Evolutionary conservation across 2,329 filamentous ascomycete genomes (phyloP).

Genomic region (Juglanconis oblonga): DNA sequence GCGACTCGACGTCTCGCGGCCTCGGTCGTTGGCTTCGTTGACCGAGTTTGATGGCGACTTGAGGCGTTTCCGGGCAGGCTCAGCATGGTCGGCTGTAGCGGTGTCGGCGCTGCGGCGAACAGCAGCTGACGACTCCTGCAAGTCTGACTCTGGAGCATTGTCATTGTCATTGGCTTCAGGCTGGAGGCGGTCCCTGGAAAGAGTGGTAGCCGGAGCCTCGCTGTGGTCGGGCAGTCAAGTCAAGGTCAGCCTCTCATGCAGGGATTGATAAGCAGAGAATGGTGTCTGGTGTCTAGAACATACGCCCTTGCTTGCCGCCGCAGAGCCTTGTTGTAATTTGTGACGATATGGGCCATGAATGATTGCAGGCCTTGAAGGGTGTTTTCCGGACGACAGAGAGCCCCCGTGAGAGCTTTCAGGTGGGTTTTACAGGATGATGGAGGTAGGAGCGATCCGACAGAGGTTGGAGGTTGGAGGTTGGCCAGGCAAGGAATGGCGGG

Average conservation of each 20-base stretch:
- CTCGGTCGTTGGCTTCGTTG: background rate
- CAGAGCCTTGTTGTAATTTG: background rate
- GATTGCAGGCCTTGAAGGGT: background rate
- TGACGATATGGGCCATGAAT: background rate
- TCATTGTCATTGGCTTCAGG: background rate
- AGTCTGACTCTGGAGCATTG: background rate
- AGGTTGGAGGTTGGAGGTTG: background rate
- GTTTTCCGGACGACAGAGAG: background rate
- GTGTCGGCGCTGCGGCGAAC: background rate
- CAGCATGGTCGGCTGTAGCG: background rate
- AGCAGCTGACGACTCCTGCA: background rate
- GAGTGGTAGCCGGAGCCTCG: background rate
- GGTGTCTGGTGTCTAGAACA: no score
- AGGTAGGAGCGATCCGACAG: background rate
- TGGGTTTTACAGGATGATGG: no score
- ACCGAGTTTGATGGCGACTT: constrained; percentile 3
- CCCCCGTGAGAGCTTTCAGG: no score
- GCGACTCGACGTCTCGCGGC: background rate
- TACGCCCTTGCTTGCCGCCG: background rate
- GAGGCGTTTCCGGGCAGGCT: constrained; percentile 2
- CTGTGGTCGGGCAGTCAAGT: background rate
- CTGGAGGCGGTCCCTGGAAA: background rate
- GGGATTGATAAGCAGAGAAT: background rate
- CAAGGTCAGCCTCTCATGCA: background rate
- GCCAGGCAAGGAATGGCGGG: no score